phyloP scores from a whole-genome alignment of 2,329 filamentous ascomycete genomes.

The Ceratocystis alfenasii region DNA sequence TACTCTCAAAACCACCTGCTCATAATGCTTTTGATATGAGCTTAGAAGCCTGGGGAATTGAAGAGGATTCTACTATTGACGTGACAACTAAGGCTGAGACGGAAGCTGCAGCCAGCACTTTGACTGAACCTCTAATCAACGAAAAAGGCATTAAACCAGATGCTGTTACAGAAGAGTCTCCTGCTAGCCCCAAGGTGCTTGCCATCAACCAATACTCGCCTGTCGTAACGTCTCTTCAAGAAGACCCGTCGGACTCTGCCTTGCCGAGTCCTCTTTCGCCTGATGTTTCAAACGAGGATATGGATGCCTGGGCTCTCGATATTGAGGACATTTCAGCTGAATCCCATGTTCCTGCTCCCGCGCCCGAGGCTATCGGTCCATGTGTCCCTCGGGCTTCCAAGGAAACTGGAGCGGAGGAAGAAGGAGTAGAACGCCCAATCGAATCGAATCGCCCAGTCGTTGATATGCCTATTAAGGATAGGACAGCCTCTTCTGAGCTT shows the following conservation, averaged over 20 bases:
- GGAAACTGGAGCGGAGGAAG: background rate
- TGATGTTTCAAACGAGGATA: slow-evolving; percentile 15
- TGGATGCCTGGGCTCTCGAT: slow-evolving; percentile 18
- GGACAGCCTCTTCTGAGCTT: background rate
- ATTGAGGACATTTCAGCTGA: background rate
- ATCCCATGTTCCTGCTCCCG: background rate
- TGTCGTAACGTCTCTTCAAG: background rate
- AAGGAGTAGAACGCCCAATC: background rate
- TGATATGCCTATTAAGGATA: slow-evolving; percentile 13
- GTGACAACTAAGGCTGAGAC: background rate
- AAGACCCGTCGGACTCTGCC: background rate
- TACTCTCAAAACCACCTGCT: background rate
- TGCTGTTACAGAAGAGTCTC: background rate
- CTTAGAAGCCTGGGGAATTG: slow-evolving; percentile 20
- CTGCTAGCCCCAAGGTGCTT: background rate
- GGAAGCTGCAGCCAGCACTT: background rate
- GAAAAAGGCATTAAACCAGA: background rate
- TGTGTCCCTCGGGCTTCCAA: background rate
- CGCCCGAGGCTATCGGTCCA: background rate
- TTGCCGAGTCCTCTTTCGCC: slow-evolving; percentile 3
- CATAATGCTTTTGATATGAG: slow-evolving; percentile 14
- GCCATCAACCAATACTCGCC: background rate
- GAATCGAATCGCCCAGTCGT: background rate
- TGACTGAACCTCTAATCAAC: background rate
- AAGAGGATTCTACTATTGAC: slow-evolving; percentile 16